A percentile compares a stretch with the other conserved stretches of the same genome.
phyloP scores from a whole-genome alignment of 805 yeast genomes.

The Metschnikowia lunata region DNA sequence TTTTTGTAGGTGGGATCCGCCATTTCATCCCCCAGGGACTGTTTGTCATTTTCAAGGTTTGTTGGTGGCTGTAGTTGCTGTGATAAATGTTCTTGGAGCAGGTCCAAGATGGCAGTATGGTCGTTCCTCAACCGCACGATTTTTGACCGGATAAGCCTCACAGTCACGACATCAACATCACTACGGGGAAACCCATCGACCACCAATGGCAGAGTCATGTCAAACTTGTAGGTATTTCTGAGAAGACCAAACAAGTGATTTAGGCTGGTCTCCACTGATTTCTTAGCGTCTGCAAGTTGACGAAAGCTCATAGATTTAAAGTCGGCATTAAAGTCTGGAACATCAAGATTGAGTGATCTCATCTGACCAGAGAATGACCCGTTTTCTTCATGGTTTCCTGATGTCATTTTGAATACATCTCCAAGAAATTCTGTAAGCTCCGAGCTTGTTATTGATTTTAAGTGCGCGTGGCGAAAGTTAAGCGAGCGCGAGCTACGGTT shows the following conservation, averaged over 20 bases:
- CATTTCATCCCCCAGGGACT: not conserved
- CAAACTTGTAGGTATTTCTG: constrained; percentile 40
- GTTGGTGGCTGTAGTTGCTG: constrained; percentile 32
- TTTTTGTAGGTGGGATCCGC: not conserved
- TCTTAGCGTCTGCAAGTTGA: constrained; percentile 16
- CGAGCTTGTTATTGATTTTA: no score
- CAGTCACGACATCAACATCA: constrained; percentile 72
- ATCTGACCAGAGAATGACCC: constrained; percentile 14
- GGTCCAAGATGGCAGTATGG: constrained; percentile 43
- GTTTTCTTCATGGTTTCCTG: not conserved
- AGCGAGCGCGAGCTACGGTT: no score
- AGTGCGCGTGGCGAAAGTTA: no score
- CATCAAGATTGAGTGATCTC: constrained; percentile 15
- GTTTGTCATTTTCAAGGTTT: not conserved
- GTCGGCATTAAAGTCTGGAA: constrained; percentile 3
- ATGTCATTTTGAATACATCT: not conserved
- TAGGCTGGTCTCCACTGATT: constrained; percentile 30
- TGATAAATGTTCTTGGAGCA: constrained; percentile 45
- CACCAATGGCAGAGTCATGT: constrained; percentile 62
- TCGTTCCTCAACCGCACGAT: constrained; percentile 73
- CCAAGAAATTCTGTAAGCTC: not conserved
- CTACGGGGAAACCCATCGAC: constrained; percentile 85
- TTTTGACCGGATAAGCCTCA: constrained; percentile 57
- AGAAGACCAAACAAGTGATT: constrained; percentile 43
- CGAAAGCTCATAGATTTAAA: constrained; percentile 7